Conservation (phyloP, 176 grass and related monocot genomes). For the Triticum urartu region DNA sequence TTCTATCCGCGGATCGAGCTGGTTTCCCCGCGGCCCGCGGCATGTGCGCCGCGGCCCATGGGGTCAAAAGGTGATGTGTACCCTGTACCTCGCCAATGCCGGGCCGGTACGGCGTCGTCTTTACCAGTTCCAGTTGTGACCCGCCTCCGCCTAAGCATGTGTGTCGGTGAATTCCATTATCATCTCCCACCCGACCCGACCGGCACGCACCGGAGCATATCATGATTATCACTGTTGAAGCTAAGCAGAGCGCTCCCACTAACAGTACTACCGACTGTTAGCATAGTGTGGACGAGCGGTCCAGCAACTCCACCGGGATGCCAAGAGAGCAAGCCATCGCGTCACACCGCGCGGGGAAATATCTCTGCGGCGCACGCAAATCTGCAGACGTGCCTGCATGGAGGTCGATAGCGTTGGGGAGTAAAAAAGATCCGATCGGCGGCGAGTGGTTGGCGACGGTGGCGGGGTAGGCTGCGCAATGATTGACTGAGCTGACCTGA, state of each 20-base stretch:
- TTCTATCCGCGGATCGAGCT: constrained; percentile 35
- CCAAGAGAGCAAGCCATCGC: not conserved
- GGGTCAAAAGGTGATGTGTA: constrained; percentile 34
- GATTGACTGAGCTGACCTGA: not conserved
- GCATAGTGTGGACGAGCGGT: not conserved
- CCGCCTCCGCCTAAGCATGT: not conserved
- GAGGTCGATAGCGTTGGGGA: not conserved
- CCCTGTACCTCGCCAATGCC: not conserved
- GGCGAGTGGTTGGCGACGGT: not conserved
- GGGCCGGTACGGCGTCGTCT: constrained; percentile 33
- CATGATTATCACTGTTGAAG: not conserved
- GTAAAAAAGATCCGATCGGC: not conserved
- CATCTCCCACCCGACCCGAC: not conserved
- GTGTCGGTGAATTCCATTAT: constrained; percentile 20
- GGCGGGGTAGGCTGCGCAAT: not conserved
- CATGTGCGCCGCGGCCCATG: constrained; percentile 39
- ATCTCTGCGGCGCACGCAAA: not conserved
- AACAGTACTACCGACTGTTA: not conserved
- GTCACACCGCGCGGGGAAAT: not conserved
- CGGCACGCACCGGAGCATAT: not conserved
- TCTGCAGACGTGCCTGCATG: not conserved
- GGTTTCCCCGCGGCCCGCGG: constrained; percentile 45
- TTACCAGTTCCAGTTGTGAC: not conserved
- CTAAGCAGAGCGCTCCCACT: not conserved
- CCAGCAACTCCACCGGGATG: constrained; percentile 28